Evolutionary conservation across 2,329 filamentous ascomycete species (phyloP).

Genomic region (Periconia macrospinosa): DNA sequence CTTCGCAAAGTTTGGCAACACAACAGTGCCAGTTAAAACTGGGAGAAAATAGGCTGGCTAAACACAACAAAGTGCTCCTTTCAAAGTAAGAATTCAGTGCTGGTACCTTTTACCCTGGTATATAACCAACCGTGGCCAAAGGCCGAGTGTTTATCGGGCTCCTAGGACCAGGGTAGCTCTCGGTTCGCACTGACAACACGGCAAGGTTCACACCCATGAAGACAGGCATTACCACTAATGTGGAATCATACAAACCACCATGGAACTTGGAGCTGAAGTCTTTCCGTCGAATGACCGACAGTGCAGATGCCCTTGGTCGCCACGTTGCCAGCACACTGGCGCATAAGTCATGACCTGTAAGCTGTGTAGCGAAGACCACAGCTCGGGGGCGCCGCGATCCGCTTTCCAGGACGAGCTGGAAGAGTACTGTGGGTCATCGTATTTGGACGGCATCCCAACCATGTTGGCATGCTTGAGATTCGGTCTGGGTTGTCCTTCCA

Average conservation of each 20-base stretch:
- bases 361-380: conserved; percentile 4
- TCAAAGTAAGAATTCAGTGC: conserved; percentile 8
- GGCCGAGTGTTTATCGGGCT: conserved; percentile 6
- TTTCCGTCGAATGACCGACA: background rate
- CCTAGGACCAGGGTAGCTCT: conserved; percentile 3
- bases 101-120: conserved; percentile 11
- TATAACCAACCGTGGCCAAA: conserved; percentile 14
- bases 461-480: background rate
- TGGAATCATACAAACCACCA: conserved; percentile 5
- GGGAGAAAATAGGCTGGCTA: background rate
- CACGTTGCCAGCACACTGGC: conserved; percentile 7
- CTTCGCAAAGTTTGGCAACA: background rate
- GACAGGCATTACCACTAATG: conserved; percentile 5
- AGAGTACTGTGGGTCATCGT: background rate
- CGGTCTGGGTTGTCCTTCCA: conserved; percentile 1
- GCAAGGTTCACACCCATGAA: conserved; percentile 11
- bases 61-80: conserved; percentile 6
- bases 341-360: background rate
- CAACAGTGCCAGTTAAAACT: background rate
- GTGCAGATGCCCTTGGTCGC: conserved; percentile 4
- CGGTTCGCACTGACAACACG: conserved; percentile 7
- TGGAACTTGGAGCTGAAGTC: conserved; percentile 4
- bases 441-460: conserved; percentile 2
- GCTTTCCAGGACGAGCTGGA: conserved; percentile 2
- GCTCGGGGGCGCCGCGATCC: conserved; percentile 2